Conservation (phyloP, 106 monocot species). For the Dioscorea zingiberensis region DNA sequence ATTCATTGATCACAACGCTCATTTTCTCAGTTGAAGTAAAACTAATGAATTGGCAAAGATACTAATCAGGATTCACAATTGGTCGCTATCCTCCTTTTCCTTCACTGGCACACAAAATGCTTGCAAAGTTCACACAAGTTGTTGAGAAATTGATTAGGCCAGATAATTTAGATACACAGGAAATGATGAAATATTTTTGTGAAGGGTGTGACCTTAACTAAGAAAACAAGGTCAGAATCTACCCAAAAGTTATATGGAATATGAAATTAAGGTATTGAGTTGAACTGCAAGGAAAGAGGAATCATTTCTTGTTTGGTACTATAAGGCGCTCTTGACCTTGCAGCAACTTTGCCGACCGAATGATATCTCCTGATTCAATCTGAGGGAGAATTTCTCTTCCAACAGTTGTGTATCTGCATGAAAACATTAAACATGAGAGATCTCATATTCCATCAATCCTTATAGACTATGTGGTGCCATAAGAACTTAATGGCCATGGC, state of each 20-base stretch:
- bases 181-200: too few relatives aligned
- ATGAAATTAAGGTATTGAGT: not conserved
- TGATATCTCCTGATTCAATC: slow-evolving; percentile 80
- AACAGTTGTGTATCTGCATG: slow-evolving; percentile 54
- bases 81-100: too few relatives aligned
- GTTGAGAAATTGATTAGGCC: too few relatives aligned
- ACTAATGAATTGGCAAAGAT: too few relatives aligned
- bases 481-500: not conserved
- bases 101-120: too few relatives aligned
- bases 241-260: not conserved
- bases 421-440: too few relatives aligned
- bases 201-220: not conserved
- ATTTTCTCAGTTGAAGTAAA: too few relatives aligned
- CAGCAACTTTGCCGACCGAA: slow-evolving; percentile 77
- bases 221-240: not conserved
- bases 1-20: too few relatives aligned
- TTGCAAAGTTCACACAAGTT: too few relatives aligned
- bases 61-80: too few relatives aligned
- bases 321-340: slow-evolving; percentile 76
- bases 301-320: slow-evolving; percentile 41
- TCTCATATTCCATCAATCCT: too few relatives aligned
- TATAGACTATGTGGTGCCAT: not conserved
- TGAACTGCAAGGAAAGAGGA: not conserved
- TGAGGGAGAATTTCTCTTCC: slow-evolving; percentile 77
- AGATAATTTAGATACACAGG: too few relatives aligned